Conservation (phyloP, 768 basidiomycete genomes). For the Saitozyma sp. region DNA sequence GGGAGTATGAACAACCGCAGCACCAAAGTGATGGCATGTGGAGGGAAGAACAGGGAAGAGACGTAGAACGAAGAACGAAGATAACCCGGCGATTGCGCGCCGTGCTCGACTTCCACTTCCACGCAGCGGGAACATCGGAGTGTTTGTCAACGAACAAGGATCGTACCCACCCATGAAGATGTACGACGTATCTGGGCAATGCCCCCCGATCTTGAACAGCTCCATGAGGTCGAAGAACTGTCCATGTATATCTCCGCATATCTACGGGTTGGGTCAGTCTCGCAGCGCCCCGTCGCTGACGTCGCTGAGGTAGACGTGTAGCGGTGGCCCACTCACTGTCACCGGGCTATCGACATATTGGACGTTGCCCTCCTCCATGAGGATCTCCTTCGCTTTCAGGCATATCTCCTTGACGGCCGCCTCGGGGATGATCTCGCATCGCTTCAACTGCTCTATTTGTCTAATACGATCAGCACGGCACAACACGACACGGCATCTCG, state of each 20-base stretch:
- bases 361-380: conserved; percentile 97
- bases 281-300: neutral
- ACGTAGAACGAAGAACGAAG: too few species aligned
- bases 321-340: conserved; percentile 56
- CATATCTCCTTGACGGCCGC: conserved; percentile 93
- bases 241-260: conserved; percentile 87
- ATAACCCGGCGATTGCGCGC: too few species aligned
- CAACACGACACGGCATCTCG: too few species aligned
- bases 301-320: neutral
- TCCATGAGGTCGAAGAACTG: conserved; percentile 94
- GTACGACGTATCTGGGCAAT: conserved; percentile 85
- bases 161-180: conserved; percentile 72
- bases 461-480: conserved; percentile 54
- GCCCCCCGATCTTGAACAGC: conserved; percentile 80
- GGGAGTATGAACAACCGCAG: too few species aligned
- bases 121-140: too few species aligned
- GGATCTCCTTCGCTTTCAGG: conserved; percentile 90
- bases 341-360: conserved; percentile 94
- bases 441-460: conserved; percentile 90
- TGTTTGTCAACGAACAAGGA: too few species aligned
- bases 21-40: too few species aligned
- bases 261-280: conserved; percentile 31
- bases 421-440: conserved; percentile 93
- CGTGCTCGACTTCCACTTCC: too few species aligned
- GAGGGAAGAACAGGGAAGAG: too few species aligned